phyloP scores from a whole-genome alignment of 225 moss, liverwort and hornwort species.

The Straminergon stramineum region DNA sequence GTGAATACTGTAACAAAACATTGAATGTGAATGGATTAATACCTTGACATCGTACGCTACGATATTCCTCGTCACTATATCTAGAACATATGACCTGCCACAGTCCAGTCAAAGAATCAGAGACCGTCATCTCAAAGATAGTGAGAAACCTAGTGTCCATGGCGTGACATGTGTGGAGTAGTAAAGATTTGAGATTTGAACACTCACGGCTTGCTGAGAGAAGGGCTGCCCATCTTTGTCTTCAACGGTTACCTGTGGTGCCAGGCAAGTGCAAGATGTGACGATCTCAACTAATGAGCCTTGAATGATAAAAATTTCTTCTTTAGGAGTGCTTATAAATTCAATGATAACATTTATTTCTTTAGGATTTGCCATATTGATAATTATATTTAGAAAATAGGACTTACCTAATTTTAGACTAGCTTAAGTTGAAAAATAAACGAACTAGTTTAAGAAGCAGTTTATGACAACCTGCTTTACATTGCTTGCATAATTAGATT shows the following conservation, averaged over 20 bases:
- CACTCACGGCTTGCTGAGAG: constrained; percentile 35
- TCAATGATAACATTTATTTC: not conserved
- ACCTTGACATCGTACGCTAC: constrained; percentile 74
- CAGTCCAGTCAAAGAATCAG: constrained; percentile 5
- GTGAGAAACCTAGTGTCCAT: not conserved
- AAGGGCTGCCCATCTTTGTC: constrained; percentile 26
- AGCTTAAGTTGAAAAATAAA: not conserved
- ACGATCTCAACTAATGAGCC: not conserved
- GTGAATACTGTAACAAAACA: not conserved
- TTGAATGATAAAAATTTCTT: not conserved
- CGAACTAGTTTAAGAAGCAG: not conserved
- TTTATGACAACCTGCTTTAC: not conserved
- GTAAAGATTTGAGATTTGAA: not conserved
- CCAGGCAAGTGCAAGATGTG: not conserved
- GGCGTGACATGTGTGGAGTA: not conserved
- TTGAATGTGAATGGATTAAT: not conserved
- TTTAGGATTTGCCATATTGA: not conserved
- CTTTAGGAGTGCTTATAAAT: not conserved
- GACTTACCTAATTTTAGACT: not conserved
- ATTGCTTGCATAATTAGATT: not conserved
- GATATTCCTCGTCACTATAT: constrained; percentile 87
- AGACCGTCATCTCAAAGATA: not conserved
- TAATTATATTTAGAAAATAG: not conserved
- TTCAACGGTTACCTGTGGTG: constrained; percentile 35
- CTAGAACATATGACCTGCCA: constrained; percentile 72